phyloP scores from a whole-genome alignment of 371 early-diverging fungal genomes.

The Capniomyces stellatus region DNA sequence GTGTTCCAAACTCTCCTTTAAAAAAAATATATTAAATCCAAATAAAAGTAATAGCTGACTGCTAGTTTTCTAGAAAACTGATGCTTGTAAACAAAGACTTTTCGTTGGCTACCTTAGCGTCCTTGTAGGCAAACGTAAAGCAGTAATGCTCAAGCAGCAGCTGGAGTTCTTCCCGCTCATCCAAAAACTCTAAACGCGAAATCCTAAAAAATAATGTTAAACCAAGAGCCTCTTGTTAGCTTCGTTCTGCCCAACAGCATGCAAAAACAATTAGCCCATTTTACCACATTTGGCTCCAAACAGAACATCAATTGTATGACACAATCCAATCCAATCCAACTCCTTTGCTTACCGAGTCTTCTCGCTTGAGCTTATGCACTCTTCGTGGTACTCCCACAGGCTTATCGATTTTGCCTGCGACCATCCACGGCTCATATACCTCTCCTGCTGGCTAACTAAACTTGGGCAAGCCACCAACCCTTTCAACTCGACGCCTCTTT shows the following conservation, averaged over 20 bases:
- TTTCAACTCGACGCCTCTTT: constrained; percentile 11
- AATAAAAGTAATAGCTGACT: too few relatives aligned
- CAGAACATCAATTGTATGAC: constrained; percentile 1
- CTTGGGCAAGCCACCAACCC: constrained; percentile 45
- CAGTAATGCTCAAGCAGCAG: constrained; percentile 76
- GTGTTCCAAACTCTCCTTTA: too few relatives aligned
- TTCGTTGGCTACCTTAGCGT: background rate
- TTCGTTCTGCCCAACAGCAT: background rate
- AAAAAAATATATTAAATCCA: too few relatives aligned
- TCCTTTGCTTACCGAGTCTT: too few relatives aligned
- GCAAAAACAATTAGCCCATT: background rate
- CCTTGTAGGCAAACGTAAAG: constrained; percentile 49
- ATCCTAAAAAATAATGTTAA: constrained; percentile 42
- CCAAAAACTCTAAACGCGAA: constrained; percentile 60
- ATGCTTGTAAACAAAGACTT: too few relatives aligned
- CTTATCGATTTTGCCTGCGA: constrained; percentile 40
- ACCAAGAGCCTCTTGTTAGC: background rate
- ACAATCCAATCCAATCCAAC: constrained; percentile 15
- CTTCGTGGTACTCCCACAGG: constrained; percentile 45
- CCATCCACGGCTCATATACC: constrained; percentile 37
- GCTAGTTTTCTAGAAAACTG: too few relatives aligned
- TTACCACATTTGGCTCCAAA: too few relatives aligned
- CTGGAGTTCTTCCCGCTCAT: constrained; percentile 87
- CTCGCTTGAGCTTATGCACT: constrained; percentile 15
- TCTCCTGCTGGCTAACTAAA: constrained; percentile 38